Percentiles rank a stretch among this genome's conserved stretches.
Conservation (phyloP, 192 early-diverging fungal species). For the Backusella tarrabulga region DNA sequence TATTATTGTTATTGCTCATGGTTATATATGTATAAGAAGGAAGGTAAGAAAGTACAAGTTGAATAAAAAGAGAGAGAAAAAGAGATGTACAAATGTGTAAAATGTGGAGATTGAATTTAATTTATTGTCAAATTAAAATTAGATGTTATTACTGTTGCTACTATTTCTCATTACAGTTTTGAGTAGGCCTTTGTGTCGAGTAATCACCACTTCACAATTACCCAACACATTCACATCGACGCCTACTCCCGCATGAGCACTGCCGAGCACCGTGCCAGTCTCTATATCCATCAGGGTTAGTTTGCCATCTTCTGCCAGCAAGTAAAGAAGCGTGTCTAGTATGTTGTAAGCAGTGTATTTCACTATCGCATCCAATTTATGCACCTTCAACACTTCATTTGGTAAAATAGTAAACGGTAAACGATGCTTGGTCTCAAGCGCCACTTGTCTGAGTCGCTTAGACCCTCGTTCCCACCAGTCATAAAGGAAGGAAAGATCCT, state of each 20-base stretch:
- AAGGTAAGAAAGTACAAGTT: neutral
- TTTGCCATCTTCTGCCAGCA: constrained; percentile 22
- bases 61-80: neutral
- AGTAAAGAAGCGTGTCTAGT: constrained; percentile 10
- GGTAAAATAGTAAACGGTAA: neutral
- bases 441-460: neutral
- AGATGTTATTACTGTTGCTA: neutral
- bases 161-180: neutral
- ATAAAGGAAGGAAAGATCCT: neutral
- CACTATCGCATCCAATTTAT: constrained; percentile 11
- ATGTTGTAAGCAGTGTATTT: constrained; percentile 29
- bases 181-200: constrained; percentile 13
- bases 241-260: constrained; percentile 4
- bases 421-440: neutral
- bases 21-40: constrained; percentile 2
- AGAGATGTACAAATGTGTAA: neutral
- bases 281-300: constrained; percentile 25
- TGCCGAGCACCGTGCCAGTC: constrained; percentile 10
- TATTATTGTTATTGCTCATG: neutral
- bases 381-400: neutral
- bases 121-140: neutral
- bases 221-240: constrained; percentile 28
- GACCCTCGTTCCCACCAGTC: constrained; percentile 19
- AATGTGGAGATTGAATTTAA: neutral
- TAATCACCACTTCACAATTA: constrained; percentile 20